Conservation (phyloP, 495 filamentous ascomycete genomes). For the Neurospora hispaniola region DNA sequence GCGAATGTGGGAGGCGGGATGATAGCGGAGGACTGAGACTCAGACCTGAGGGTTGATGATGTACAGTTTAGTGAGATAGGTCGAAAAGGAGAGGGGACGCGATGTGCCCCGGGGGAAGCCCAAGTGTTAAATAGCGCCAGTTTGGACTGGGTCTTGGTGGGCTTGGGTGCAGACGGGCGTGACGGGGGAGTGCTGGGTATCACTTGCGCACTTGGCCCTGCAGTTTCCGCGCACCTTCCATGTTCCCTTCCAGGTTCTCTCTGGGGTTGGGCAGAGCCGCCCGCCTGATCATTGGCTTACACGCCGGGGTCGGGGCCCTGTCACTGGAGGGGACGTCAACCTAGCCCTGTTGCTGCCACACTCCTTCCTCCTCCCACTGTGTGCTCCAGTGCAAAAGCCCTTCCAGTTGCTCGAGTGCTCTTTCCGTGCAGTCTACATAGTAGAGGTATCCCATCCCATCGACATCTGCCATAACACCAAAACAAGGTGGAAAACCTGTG, state of each 20-base stretch:
- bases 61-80: conserved; percentile 21
- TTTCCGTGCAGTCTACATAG: not conserved
- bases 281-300: not conserved
- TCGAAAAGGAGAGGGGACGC: conserved; percentile 9
- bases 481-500: not conserved
- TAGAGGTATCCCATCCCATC: not conserved
- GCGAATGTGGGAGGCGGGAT: conserved; percentile 37
- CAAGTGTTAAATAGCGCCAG: conserved; percentile 26
- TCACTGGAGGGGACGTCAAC: not conserved
- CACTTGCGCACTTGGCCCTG: not conserved
- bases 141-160: not conserved
- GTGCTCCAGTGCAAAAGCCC: not conserved
- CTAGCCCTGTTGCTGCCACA: not conserved
- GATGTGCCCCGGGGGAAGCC: conserved; percentile 22
- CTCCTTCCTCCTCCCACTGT: not conserved
- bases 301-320: not conserved
- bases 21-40: conserved; percentile 28
- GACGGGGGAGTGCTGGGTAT: not conserved
- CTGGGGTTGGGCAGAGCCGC: not conserved
- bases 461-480: not conserved
- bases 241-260: not conserved
- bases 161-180: not conserved
- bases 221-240: not conserved
- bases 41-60: conserved; percentile 16
- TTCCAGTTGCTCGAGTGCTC: not conserved